Conservation (phyloP, 208 protist species). For the Acanthamoeba royreba region DNA sequence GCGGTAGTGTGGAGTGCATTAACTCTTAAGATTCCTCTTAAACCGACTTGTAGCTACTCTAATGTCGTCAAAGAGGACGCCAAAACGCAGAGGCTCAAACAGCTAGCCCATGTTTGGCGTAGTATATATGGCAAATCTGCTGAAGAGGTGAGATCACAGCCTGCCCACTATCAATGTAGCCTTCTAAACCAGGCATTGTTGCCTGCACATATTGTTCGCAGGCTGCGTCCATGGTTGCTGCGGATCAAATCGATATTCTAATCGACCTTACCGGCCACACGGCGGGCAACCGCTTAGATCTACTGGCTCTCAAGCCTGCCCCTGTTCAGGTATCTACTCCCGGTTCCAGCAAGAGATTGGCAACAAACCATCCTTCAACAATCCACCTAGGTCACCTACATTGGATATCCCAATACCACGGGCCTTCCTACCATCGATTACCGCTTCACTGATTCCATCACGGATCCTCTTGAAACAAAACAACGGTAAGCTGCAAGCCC, state of each 20-base stretch:
- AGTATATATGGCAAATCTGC: slow-evolving; percentile 31
- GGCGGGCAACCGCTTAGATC: slow-evolving; percentile 61
- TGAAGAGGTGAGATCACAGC: not conserved
- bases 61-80: slow-evolving; percentile 61
- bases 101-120: slow-evolving; percentile 39
- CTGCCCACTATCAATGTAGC: not conserved
- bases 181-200: not conserved
- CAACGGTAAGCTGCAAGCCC: too few species aligned
- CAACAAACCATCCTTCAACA: too few species aligned
- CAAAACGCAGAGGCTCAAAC: slow-evolving; percentile 53
- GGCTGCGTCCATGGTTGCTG: slow-evolving; percentile 30
- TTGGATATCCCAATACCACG: slow-evolving; percentile 75
- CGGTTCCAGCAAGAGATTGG: too few species aligned
- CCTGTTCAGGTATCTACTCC: not conserved
- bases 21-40: not conserved
- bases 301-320: slow-evolving; percentile 42
- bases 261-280: slow-evolving; percentile 73
- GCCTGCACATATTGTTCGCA: not conserved
- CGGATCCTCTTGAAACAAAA: slow-evolving; percentile 41
- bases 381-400: slow-evolving; percentile 67
- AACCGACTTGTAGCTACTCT: slow-evolving; percentile 46
- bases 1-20: not conserved
- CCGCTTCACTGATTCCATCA: slow-evolving; percentile 56
- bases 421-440: slow-evolving; percentile 68
- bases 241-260: slow-evolving; percentile 67